A percentile compares a stretch with the other conserved stretches of the same genome.
Evolutionary conservation across 1,139 yeast species (phyloP).

Genomic region (Saccharomyces hybrid): DNA sequence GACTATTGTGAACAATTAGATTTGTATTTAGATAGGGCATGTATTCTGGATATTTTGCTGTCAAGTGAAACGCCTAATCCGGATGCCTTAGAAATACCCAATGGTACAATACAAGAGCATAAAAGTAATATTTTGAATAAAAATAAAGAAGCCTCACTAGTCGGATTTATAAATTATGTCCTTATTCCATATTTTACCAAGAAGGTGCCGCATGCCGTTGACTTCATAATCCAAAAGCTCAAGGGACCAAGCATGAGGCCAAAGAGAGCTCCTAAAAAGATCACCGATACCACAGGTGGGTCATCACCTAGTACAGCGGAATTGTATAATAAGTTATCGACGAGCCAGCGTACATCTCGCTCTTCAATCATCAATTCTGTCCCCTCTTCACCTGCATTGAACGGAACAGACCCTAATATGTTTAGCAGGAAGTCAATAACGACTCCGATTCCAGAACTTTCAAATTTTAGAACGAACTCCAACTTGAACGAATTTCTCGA

Average conservation of each 20-base stretch:
- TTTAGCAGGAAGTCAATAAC: slow-evolving; percentile 3
- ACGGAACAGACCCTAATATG: background rate
- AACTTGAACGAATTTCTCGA: slow-evolving; percentile 24
- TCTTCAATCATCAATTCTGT: background rate
- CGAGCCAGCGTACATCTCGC: background rate
- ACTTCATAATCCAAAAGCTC: slow-evolving; percentile 41
- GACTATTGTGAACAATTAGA: slow-evolving; percentile 34
- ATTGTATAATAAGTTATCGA: background rate
- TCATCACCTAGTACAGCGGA: slow-evolving; percentile 1
- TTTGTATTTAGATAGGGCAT: slow-evolving; percentile 44
- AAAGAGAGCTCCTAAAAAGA: slow-evolving; percentile 14
- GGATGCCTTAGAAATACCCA: background rate
- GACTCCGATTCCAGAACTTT: slow-evolving; percentile 5
- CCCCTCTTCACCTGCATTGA: background rate
- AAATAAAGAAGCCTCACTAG: slow-evolving; percentile 32
- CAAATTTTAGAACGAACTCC: slow-evolving; percentile 19
- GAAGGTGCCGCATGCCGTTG: slow-evolving; percentile 41
- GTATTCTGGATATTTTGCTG: slow-evolving; percentile 48
- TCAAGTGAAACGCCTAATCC: slow-evolving; percentile 14
- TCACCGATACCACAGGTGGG: background rate
- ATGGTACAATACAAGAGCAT: slow-evolving; percentile 16
- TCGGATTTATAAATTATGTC: slow-evolving; percentile 46
- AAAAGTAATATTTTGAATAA: slow-evolving; percentile 21
- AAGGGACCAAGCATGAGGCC: slow-evolving; percentile 40
- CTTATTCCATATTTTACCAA: slow-evolving; percentile 48